Percentiles rank a stretch among this genome's conserved stretches.
Conservation (phyloP, 768 basidiomycete species). For the Suillus bovinus region DNA sequence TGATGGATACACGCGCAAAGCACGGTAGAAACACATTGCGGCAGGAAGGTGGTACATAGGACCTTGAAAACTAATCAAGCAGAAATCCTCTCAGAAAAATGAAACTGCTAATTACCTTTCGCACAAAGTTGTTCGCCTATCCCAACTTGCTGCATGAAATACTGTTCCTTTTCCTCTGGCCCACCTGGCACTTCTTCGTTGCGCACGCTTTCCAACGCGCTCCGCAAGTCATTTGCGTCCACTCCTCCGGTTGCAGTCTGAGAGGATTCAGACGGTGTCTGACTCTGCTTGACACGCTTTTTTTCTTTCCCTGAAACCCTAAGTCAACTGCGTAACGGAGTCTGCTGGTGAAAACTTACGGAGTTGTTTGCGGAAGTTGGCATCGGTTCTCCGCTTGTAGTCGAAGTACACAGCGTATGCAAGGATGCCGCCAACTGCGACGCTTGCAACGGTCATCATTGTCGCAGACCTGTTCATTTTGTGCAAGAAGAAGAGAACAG, state of each 20-base stretch:
- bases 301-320: slow-evolving; percentile 78
- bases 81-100: not conserved
- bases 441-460: slow-evolving; percentile 41
- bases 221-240: slow-evolving; percentile 55
- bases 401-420: slow-evolving; percentile 95
- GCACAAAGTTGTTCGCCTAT: slow-evolving; percentile 82
- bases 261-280: slow-evolving; percentile 42
- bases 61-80: slow-evolving; percentile 45
- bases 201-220: slow-evolving; percentile 66
- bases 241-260: slow-evolving; percentile 27
- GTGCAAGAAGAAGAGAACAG: slow-evolving; percentile 20
- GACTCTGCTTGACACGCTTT: slow-evolving; percentile 79
- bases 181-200: slow-evolving; percentile 65
- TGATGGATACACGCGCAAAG: slow-evolving; percentile 91
- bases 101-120: slow-evolving; percentile 49
- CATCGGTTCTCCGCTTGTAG: slow-evolving; percentile 88
- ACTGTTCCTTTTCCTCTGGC: slow-evolving; percentile 81
- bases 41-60: slow-evolving; percentile 75
- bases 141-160: slow-evolving; percentile 89
- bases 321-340: not conserved
- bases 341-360: slow-evolving; percentile 51
- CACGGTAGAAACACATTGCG: slow-evolving; percentile 90
- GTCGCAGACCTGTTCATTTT: slow-evolving; percentile 37
- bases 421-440: slow-evolving; percentile 55
- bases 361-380: slow-evolving; percentile 83